Evolutionary conservation across 805 yeast species (phyloP).

Genomic region (Kluyveromyces nonfermentans): DNA sequence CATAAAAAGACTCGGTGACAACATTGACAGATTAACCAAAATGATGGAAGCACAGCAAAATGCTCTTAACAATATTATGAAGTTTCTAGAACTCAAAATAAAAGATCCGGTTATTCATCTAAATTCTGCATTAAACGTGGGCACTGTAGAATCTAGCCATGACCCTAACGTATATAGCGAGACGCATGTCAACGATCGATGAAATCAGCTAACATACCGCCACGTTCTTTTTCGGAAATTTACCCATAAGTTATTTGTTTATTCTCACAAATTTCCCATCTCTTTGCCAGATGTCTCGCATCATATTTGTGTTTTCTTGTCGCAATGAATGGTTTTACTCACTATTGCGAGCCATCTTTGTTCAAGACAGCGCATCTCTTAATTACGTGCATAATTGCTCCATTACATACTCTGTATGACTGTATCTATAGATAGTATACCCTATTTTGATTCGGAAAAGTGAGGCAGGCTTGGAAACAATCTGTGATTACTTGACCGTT

Average conservation of each 20-base stretch:
- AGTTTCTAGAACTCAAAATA: neutral
- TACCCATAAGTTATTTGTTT: no score
- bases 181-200: neutral
- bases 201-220: no score
- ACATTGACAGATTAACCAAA: conserved; percentile 1
- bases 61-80: neutral
- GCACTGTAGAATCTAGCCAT: neutral
- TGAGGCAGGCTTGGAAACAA: neutral
- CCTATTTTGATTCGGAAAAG: neutral
- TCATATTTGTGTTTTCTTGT: neutral
- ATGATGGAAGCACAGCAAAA: conserved; percentile 2
- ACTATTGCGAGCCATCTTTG: neutral
- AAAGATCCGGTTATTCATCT: neutral
- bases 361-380: neutral
- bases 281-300: neutral
- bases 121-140: neutral
- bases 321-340: no score
- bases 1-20: neutral
- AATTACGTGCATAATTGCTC: neutral
- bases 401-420: neutral
- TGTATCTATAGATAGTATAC: neutral
- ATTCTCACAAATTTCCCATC: neutral
- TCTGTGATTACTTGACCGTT: neutral
- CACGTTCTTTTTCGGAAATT: no score
- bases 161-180: conserved; percentile 3